Base-by-base conservation (phyloP, 768 basidiomycete species). In the Mycena galopus region DNA sequence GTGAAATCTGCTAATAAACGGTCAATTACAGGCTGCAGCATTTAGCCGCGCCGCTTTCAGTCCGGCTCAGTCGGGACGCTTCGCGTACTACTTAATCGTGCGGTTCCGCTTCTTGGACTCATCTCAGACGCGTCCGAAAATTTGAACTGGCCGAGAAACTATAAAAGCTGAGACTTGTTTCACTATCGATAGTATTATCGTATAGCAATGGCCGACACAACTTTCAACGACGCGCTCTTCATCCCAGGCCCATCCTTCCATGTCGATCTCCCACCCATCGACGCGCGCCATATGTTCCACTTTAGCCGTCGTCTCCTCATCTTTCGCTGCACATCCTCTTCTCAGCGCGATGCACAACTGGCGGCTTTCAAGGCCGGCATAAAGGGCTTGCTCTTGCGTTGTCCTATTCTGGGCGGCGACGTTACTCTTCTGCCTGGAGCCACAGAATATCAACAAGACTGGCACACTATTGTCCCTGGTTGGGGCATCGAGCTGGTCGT, bases 171-270 rank as follows among this genome's bases (percentile, higher is more conserved):
- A 21, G 8, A n/a, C 19, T 10, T 16, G 4, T 39, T 39, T 39
- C 39, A 21, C 19, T 6, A 21, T 51, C n/a, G 11, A 11, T 25
- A 23, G 27, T 9, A 3, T 12, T 51, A 23, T 27, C 50, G 11
- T 25, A 8, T 19, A 19, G 14, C 59, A 47, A 67, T 63, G 50
- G 25, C 61, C 29, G 33, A 39, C 17, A 37, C 67, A 25, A 51
- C 58, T 30, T 58, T 47, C 56, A 37, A 68, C 57, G 67, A 61
- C 29, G 19, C 44, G 16, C 25, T 68, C 37, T 37, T 68, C n/a
- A 59, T 68, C 42, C 42, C n/a, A n/a, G 67, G 67, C 23, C 58
- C 67, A 23, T 33, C 67, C 12, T 68, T 68, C 67, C 67, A 68
- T 53, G 50, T 68, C 58, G 67, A 68, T 10, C 57, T 68, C 39